Evolutionary conservation across 1,284 basidiomycete genomes (phyloP).

Genomic region (Grifola frondosa): DNA sequence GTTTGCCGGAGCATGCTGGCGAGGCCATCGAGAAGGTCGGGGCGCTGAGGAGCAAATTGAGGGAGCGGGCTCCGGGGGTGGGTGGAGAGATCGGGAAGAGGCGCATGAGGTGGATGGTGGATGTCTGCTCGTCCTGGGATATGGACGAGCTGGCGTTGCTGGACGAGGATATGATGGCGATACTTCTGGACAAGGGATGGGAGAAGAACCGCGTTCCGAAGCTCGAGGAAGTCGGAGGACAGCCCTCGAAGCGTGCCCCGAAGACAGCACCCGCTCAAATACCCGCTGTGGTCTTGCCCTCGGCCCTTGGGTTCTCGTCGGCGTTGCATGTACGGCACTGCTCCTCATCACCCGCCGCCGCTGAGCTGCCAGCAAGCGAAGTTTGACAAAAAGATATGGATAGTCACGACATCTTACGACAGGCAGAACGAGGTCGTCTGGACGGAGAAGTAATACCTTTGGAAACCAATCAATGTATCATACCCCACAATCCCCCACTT

Average conservation of each 20-base stretch:
- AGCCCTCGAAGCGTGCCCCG: constrained; percentile 11
- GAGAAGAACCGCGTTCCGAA: constrained; percentile 55
- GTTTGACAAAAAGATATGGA: constrained; percentile 6
- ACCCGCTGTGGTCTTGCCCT: constrained; percentile 20
- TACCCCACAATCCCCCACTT: neutral
- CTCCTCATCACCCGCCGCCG: constrained; percentile 20
- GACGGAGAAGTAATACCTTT: too few species aligned
- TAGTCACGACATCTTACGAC: neutral
- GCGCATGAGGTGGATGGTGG: constrained; percentile 96
- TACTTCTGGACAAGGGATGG: constrained; percentile 69
- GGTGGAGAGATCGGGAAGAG: constrained; percentile 71
- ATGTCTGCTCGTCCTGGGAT: constrained; percentile 83
- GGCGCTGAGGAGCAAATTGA: constrained; percentile 62
- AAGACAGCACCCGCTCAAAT: constrained; percentile 1
- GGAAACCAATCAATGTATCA: constrained; percentile 8
- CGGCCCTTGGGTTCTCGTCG: constrained; percentile 36
- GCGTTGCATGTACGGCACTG: constrained; percentile 28
- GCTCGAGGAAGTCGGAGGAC: constrained; percentile 44
- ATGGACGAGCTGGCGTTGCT: constrained; percentile 74
- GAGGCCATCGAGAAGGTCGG: constrained; percentile 84
- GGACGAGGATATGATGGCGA: constrained; percentile 60
- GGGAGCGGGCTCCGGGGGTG: constrained; percentile 72
- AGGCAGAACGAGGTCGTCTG: neutral
- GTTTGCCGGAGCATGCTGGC: constrained; percentile 74
- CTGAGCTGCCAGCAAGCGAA: constrained; percentile 10